A percentile compares a stretch with the other conserved stretches of the same genome.
These are phyloP conservation scores for Ophiostoma australiae DNA, from an alignment of 2,329 filamentous ascomycete genomes.

Conservation along the genomic window DNA sequence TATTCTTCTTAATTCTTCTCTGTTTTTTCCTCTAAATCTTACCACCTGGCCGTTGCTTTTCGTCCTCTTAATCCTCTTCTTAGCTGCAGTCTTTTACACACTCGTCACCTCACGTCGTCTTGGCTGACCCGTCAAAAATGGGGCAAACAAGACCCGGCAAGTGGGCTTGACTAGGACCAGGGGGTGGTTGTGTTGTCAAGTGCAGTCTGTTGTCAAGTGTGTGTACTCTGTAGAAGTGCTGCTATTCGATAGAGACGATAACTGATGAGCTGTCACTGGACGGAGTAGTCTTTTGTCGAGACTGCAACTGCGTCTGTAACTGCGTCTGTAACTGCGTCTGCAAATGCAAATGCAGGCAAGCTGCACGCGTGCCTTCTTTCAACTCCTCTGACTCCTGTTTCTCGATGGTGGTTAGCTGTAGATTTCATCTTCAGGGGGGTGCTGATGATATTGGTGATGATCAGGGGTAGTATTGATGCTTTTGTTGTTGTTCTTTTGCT, in stretches of 20 bases:
- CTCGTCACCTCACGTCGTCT: conserved; percentile 12
- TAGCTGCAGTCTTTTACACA: neutral
- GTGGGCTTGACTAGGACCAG: conserved; percentile 12
- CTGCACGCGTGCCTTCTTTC: conserved; percentile 6
- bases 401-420: neutral
- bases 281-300: neutral
- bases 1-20: neutral
- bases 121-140: conserved; percentile 11
- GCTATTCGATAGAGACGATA: neutral
- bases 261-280: conserved; percentile 1
- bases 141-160: conserved; percentile 14
- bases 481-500: neutral
- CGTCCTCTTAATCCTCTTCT: neutral
- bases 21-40: neutral
- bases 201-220: neutral
- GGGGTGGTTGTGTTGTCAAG: conserved; percentile 11
- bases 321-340: neutral
- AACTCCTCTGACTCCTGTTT: neutral
- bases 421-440: conserved; percentile 3
- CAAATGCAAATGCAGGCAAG: neutral
- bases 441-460: conserved; percentile 6
- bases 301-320: neutral
- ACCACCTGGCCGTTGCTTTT: neutral
- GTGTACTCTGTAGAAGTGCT: neutral
- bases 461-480: neutral